A percentile compares a stretch with the other conserved stretches of the same genome.
phyloP scores from a whole-genome alignment of 306 rosid species.

The Begonia peltatifolia region DNA sequence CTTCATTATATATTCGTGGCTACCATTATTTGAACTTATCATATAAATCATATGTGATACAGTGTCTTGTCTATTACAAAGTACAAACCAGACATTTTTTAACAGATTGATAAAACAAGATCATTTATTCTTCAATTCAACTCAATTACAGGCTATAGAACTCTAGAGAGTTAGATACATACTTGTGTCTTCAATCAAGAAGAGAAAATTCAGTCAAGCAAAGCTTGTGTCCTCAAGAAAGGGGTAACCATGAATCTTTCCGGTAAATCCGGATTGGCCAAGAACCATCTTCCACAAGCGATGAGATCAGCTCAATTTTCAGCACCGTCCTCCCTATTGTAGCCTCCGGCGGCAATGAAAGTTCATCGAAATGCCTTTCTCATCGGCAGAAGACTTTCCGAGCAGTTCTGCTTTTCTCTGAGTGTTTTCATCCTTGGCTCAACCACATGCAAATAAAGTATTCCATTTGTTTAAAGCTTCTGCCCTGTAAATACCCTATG shows the following conservation, averaged over 20 bases:
- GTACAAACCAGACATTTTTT: too few relatives aligned
- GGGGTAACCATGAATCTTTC: conserved; percentile 10
- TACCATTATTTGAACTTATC: too few relatives aligned
- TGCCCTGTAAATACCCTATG: conserved; percentile 32
- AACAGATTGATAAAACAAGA: too few relatives aligned
- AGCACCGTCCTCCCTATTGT: conserved; percentile 14
- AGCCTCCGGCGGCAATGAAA: conserved; percentile 17
- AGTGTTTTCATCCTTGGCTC: conserved; percentile 50
- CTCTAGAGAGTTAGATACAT: too few relatives aligned
- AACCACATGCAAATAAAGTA: conserved; percentile 40
- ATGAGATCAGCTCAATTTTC: conserved; percentile 14
- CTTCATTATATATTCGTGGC: too few relatives aligned
- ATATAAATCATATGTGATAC: too few relatives aligned
- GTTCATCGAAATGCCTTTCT: conserved; percentile 21
- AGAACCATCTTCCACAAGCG: conserved; percentile 14
- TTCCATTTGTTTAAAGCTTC: conserved; percentile 22
- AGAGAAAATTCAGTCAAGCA: too few relatives aligned
- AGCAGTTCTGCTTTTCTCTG: conserved; percentile 8
- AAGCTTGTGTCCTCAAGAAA: conserved; percentile 6
- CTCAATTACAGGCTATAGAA: too few relatives aligned
- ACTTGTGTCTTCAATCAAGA: too few relatives aligned
- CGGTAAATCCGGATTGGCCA: conserved; percentile 21
- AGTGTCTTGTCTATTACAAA: too few relatives aligned
- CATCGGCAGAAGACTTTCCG: conserved; percentile 24
- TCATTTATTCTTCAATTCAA: too few relatives aligned